Percentiles rank a stretch among this genome's conserved stretches.
Evolutionary conservation across 2,329 filamentous ascomycete species (phyloP).

Genomic region (Hypoxylon sp.): DNA sequence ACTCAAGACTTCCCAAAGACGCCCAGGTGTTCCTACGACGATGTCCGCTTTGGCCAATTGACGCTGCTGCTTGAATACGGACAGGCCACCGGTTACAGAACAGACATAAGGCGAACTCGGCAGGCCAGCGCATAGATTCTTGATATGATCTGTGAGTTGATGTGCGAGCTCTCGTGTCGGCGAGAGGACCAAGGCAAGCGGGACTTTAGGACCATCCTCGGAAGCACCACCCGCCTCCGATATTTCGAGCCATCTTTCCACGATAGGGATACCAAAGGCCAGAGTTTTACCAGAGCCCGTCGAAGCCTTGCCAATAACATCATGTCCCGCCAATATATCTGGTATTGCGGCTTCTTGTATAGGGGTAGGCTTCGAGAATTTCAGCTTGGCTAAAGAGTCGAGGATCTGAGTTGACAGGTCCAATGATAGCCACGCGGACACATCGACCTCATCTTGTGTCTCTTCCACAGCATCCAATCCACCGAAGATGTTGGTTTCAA

Average conservation of each 20-base stretch:
- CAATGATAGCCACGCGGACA: slow-evolving; percentile 81
- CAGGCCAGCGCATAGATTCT: slow-evolving; percentile 71
- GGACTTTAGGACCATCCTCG: slow-evolving; percentile 52
- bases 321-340: slow-evolving; percentile 80
- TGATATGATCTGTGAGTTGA: slow-evolving; percentile 86
- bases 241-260: slow-evolving; percentile 77
- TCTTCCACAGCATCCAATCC: slow-evolving; percentile 63
- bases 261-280: slow-evolving; percentile 91
- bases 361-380: slow-evolving; percentile 80
- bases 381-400: slow-evolving; percentile 78
- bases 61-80: slow-evolving; percentile 93
- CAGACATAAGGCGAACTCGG: slow-evolving; percentile 75
- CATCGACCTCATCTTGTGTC: slow-evolving; percentile 69
- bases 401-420: slow-evolving; percentile 77
- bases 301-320: slow-evolving; percentile 94
- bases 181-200: slow-evolving; percentile 83
- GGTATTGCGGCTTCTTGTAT: slow-evolving; percentile 87
- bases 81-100: slow-evolving; percentile 89
- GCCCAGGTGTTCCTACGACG: slow-evolving; percentile 90
- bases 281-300: slow-evolving; percentile 97
- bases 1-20: slow-evolving; percentile 93
- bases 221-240: slow-evolving; percentile 51
- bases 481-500: slow-evolving; percentile 61
- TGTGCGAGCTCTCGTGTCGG: slow-evolving; percentile 94
- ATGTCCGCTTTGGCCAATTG: slow-evolving; percentile 86